Evolutionary conservation across 805 yeast species (phyloP), one percentile per base, ranked within the genome.

Genomic region (Wickerhamiella siamensis): DNA sequence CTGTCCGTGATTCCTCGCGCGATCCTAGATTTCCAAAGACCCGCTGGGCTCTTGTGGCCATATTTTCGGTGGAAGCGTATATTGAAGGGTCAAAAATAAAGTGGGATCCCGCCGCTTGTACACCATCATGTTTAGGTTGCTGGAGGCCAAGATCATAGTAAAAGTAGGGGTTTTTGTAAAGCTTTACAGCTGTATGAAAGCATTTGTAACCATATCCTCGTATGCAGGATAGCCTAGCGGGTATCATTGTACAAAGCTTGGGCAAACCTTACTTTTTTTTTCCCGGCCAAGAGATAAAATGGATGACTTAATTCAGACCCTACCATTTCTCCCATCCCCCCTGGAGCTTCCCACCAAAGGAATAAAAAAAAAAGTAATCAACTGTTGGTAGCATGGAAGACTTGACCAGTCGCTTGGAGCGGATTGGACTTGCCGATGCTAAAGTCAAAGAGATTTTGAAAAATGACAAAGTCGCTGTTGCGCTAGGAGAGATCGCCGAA

Each of bases 401-500:
- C 5, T 15, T 36, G 21, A 22, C 29, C 31, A 26, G 21, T 12
- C 31, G 22, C 14, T 16, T 36, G 14, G 38, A 18, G n/a, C 31
- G 38, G 20, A 42, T 51, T 18, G 55, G 55, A 5, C 43, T 53
- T 21, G 55, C 45, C 36, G 49, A 44, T 4, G 40, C 49, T 14
- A 83, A 83, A 59, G 69, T 82, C 45, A 73, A 75, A 39, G 97
- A 91, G 56, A 78, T 86, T 43, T 60, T 75, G 43, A 88, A 84
- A 60, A 88, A 91, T 65, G 77, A 77, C 58, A 87, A 87, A 60
- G 93, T 87, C 33, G 72, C 88, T 15, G 65, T 66, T 33, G 74
- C 94, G 1, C 69, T 91, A 40, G 69, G 67, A 24, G 72, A 72
- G 31, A 70, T 86, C 45, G 66, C 81, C 42, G 53, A 57, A 19